Base-by-base conservation (phyloP, 805 yeast species). In the Clavispora vitiphila region DNA sequence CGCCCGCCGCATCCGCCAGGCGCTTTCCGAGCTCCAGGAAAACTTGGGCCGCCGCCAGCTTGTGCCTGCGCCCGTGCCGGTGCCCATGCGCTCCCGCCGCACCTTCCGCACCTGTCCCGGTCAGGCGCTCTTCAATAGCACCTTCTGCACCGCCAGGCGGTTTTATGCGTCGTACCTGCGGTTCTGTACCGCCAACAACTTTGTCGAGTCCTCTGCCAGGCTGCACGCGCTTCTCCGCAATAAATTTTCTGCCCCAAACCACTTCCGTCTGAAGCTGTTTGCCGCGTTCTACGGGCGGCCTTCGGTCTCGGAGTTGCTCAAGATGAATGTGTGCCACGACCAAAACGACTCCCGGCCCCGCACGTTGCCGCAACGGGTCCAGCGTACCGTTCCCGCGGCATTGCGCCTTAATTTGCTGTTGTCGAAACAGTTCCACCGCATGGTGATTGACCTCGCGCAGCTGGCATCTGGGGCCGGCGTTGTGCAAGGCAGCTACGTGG, bases 21-120 rank as follows among this genome's bases (percentile, higher is more conserved):
- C 71, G 22, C 62, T 77, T 20, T 72, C 74, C 48, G 80, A 77
- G 44, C 60, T 77, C 41, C 67, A 70, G 26, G 69, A 67, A 24
- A 34, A 32, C 35, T 25, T 39, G 35, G 48, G 47, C 49, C 61
- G 50, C 24, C 49, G 56, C 22, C 47, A 55, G n/a, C 60, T 67
- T 2, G 70, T 67, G 34, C 65, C 64, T 3, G 57, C 62, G 7
- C 67, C 65, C 15, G 66, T 71, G 5, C 77, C 79, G 3, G 74
- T 69, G 4, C 41, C 40, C 34, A 31, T 25, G 32, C 34, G 34
- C 10, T 9, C 30, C 12, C 32, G 32, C n/a, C 32, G 32, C 32
- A 12, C 14, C 11, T 8, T 29, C 11, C 32, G 32, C 32, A 9
- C 20, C 20, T 26, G 30, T 9, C 30, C 30, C 18, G 30, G 16